A percentile compares a stretch with the other conserved stretches of the same genome.
Conservation (phyloP, 345 rosid genomes). For the Anacardium occidentale region DNA sequence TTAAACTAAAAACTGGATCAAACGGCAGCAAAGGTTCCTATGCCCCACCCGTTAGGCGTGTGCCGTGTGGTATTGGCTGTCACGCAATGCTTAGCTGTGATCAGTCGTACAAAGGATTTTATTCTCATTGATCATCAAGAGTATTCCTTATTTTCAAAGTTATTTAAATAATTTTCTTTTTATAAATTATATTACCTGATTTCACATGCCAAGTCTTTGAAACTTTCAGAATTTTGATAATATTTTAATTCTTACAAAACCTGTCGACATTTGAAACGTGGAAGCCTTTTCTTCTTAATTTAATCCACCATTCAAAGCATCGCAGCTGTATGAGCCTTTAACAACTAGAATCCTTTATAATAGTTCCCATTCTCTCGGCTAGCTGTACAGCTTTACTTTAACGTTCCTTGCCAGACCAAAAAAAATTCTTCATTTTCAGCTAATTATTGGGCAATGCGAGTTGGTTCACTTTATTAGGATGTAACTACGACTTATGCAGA, state of each 20-base stretch:
- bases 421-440: too few species aligned
- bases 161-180: not conserved
- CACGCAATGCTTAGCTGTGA: slow-evolving; percentile 14
- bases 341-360: not conserved
- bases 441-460: too few species aligned
- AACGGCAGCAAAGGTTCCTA: not conserved
- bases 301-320: not conserved
- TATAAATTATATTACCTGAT: too few species aligned
- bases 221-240: not conserved
- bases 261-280: not conserved
- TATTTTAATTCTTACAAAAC: too few species aligned
- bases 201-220: not conserved
- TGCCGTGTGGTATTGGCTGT: not conserved
- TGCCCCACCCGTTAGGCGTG: not conserved
- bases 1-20: not conserved
- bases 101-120: not conserved
- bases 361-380: not conserved
- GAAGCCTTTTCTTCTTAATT: too few species aligned
- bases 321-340: not conserved
- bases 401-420: too few species aligned
- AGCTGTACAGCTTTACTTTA: not conserved
- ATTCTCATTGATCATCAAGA: not conserved
- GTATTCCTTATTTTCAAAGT: not conserved
- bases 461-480: not conserved
- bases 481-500: not conserved